Conservation (phyloP, 2,329 filamentous ascomycete genomes). For the Reticulascus tulasneorum region DNA sequence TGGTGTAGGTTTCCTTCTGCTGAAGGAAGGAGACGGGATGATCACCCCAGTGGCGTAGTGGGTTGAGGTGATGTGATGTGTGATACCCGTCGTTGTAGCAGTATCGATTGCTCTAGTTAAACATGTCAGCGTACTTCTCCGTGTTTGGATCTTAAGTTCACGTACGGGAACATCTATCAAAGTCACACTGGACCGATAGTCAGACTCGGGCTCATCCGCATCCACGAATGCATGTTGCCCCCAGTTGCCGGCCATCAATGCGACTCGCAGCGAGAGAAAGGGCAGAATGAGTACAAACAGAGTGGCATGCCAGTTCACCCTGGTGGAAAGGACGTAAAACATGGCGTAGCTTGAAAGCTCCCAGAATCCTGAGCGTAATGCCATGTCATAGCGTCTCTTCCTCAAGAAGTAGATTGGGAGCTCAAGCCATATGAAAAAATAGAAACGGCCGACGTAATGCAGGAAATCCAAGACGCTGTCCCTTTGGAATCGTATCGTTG, state of each 20-base stretch:
- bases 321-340: conserved; percentile 48
- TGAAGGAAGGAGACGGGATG: conserved; percentile 71
- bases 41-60: conserved; percentile 75
- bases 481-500: conserved; percentile 72
- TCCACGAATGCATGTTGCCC: conserved; percentile 81
- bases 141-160: too few relatives aligned
- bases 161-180: conserved; percentile 73
- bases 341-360: conserved; percentile 56
- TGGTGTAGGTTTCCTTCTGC: conserved; percentile 62
- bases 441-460: conserved; percentile 70
- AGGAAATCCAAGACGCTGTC: conserved; percentile 64
- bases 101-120: conserved; percentile 68
- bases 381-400: conserved; percentile 54
- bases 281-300: conserved; percentile 65
- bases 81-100: conserved; percentile 84
- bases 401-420: conserved; percentile 69
- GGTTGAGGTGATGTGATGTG: conserved; percentile 77
- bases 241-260: conserved; percentile 80
- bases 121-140: neutral
- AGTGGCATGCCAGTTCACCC: conserved; percentile 51
- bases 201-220: conserved; percentile 68
- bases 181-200: conserved; percentile 76
- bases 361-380: conserved; percentile 53
- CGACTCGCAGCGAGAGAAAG: conserved; percentile 61
- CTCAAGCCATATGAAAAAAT: conserved; percentile 70